These are phyloP conservation scores for Lanzia echinophila DNA, from an alignment of 2,329 filamentous ascomycete genomes.

Conservation along the genomic window DNA sequence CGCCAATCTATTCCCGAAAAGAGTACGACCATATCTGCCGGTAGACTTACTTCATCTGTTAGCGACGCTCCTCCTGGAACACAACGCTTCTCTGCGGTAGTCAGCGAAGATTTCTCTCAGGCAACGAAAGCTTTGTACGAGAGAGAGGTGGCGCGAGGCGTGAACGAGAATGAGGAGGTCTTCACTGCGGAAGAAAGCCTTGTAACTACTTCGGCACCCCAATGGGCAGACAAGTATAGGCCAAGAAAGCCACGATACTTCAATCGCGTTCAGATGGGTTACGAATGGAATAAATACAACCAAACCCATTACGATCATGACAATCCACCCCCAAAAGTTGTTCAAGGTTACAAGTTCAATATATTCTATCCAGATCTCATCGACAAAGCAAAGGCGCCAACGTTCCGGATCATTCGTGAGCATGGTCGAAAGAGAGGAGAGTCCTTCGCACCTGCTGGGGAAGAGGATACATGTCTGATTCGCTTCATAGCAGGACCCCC, in stretches of 20 bases:
- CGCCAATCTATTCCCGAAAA: constrained; percentile 37
- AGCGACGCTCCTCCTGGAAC: constrained; percentile 46
- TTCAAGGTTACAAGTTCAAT: constrained; percentile 99
- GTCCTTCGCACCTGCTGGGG: constrained; percentile 85
- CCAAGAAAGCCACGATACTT: constrained; percentile 94
- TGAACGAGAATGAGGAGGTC: constrained; percentile 92
- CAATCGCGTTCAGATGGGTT: constrained; percentile 97
- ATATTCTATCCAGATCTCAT: constrained; percentile 98
- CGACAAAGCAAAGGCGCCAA: constrained; percentile 89
- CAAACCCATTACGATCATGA: constrained; percentile 99
- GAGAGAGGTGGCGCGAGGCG: constrained; percentile 82
- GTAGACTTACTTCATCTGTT: constrained; percentile 31
- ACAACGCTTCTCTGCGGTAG: constrained; percentile 61
- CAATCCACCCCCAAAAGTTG: constrained; percentile 94
- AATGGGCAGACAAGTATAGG: constrained; percentile 78
- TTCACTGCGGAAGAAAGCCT: constrained; percentile 86
- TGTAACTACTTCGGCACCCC: constrained; percentile 53
- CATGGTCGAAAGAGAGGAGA: constrained; percentile 83
- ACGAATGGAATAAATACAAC: constrained; percentile 99
- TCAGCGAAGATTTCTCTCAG: constrained; percentile 76
- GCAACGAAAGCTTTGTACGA: constrained; percentile 87
- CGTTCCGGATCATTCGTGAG: constrained; percentile 92
- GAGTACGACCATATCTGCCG: constrained; percentile 27
- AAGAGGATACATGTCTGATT: constrained; percentile 95
- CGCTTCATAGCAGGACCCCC: constrained; percentile 92